These are phyloP conservation scores for Magnaporthiopsis poae DNA, from an alignment of 2,329 filamentous ascomycete genomes.

Conservation along the genomic window DNA sequence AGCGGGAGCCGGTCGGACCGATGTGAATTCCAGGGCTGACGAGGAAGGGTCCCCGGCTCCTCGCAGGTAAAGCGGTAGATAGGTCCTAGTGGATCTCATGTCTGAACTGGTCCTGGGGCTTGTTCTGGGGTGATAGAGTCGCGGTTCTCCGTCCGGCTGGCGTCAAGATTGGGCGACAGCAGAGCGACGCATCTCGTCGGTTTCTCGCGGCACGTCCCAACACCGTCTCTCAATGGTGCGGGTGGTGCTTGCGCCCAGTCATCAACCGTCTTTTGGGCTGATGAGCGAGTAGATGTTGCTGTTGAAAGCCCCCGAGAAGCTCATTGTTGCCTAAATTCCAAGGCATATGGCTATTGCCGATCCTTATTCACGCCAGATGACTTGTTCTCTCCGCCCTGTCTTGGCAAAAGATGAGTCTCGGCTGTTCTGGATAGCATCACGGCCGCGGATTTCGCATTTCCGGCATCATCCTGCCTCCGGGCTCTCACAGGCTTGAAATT, in stretches of 20 bases:
- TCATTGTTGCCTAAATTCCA: not conserved
- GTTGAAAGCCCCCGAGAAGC: not conserved
- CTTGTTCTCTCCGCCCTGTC: not conserved
- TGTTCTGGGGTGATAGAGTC: not conserved
- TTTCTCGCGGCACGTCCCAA: not conserved
- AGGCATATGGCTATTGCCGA: not conserved
- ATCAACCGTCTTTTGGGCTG: not conserved
- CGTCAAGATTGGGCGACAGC: not conserved
- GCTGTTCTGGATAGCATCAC: not conserved
- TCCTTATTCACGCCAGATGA: not conserved
- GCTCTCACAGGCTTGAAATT: not conserved
- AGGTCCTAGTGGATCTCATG: not conserved
- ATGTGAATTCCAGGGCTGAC: not conserved
- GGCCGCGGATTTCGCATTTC: not conserved
- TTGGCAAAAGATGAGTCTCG: not conserved
- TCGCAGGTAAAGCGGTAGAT: not conserved
- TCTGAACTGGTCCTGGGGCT: not conserved
- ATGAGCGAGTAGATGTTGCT: not conserved
- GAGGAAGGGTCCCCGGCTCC: too few species aligned
- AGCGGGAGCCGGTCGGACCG: not conserved
- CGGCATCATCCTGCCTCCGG: not conserved
- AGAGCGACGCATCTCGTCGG: not conserved
- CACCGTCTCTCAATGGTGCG: not conserved
- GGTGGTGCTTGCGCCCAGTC: not conserved
- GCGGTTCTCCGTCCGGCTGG: too few species aligned